phyloP scores from a whole-genome alignment of 2,329 filamentous ascomycete genomes.

The Cercospora nicotianae region DNA sequence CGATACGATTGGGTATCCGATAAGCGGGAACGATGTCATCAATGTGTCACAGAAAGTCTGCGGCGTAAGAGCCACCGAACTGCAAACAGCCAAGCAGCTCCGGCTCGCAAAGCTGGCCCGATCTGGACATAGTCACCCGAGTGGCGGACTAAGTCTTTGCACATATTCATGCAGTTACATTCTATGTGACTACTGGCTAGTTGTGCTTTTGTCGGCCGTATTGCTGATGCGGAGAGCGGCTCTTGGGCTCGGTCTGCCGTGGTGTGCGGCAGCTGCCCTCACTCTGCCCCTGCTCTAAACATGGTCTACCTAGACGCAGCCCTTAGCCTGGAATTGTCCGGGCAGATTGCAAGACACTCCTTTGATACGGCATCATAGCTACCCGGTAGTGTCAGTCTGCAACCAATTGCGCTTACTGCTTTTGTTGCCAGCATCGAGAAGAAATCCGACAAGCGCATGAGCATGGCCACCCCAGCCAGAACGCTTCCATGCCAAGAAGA shows the following conservation, averaged over 20 bases:
- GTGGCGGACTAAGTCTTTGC: slow-evolving; percentile 10
- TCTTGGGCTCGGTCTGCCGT: not conserved
- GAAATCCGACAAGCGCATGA: not conserved
- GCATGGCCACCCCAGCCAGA: not conserved
- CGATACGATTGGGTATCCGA: not conserved
- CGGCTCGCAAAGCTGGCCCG: slow-evolving; percentile 2
- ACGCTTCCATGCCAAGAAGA: slow-evolving; percentile 1
- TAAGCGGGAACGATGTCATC: slow-evolving; percentile 1
- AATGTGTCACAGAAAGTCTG: not conserved
- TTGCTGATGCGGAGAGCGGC: not conserved
- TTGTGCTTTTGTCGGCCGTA: not conserved
- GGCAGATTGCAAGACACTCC: not conserved
- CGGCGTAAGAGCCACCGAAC: not conserved
- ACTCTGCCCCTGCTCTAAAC: not conserved
- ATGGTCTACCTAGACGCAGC: not conserved
- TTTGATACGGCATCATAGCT: not conserved
- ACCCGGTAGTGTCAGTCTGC: not conserved
- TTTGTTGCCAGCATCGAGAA: not conserved
- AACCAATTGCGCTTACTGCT: not conserved
- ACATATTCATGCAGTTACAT: not conserved
- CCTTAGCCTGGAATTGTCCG: not conserved
- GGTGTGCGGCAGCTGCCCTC: not conserved
- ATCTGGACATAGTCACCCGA: not conserved
- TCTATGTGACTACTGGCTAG: not conserved
- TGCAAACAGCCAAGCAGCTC: not conserved